Conservation (phyloP, 2,329 filamentous ascomycete species). For the Claviceps spartinae region DNA sequence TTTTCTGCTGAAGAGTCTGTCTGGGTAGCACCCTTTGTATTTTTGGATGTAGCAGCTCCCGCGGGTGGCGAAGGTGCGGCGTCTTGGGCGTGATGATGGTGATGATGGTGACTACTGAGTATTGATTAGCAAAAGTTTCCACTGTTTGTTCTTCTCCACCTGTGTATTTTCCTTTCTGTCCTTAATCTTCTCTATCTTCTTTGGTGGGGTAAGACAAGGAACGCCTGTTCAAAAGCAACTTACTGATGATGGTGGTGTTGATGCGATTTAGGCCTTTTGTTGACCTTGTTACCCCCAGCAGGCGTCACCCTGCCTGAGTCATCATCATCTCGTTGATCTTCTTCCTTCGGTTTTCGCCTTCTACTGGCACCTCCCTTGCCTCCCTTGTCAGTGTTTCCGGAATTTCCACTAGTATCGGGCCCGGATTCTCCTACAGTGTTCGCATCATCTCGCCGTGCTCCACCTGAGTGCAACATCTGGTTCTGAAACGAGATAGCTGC, state of each 20-base stretch:
- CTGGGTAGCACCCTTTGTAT: slow-evolving; percentile 31
- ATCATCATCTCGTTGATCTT: slow-evolving; percentile 56
- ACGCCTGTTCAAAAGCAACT: slow-evolving; percentile 16
- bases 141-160: neutral
- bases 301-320: slow-evolving; percentile 49
- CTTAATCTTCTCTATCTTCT: neutral
- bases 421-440: slow-evolving; percentile 30
- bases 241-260: slow-evolving; percentile 56
- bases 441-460: slow-evolving; percentile 39
- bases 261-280: slow-evolving; percentile 56
- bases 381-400: slow-evolving; percentile 25
- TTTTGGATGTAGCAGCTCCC: slow-evolving; percentile 33
- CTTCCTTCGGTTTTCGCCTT: slow-evolving; percentile 63
- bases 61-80: slow-evolving; percentile 29
- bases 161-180: neutral
- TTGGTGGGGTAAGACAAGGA: neutral
- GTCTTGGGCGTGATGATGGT: slow-evolving; percentile 41
- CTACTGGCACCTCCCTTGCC: slow-evolving; percentile 36
- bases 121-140: slow-evolving; percentile 10
- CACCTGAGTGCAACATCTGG: slow-evolving; percentile 11
- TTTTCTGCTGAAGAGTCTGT: slow-evolving; percentile 32
- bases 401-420: slow-evolving; percentile 26
- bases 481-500: slow-evolving; percentile 28
- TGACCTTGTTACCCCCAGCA: slow-evolving; percentile 35
- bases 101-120: slow-evolving; percentile 35